Base-by-base conservation (phyloP, 2,329 filamentous ascomycete genomes). In the Phaeosphaeria sp. region DNA sequence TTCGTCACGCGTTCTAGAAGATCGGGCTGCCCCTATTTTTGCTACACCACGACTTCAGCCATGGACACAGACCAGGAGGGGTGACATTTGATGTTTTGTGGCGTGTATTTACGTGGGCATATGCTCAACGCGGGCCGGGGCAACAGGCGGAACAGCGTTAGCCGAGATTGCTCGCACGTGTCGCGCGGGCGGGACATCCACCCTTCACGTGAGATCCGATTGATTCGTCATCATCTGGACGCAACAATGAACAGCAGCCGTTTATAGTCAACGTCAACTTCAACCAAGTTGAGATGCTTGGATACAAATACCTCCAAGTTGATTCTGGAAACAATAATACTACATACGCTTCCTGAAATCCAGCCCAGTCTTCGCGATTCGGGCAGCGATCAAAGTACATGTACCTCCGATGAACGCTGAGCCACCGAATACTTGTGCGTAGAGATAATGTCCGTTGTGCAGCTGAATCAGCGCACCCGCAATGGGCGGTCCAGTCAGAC, bases 401-500 rank as follows among this genome's bases (percentile, higher is more conserved):
- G 41, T 25, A 3, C 51, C 44, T 20, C 18, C 51, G 7, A 54
- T 54, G 15, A 54, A 30, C 9, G 21, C 44, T 3, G 48, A 50
- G 7, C 43, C 51, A n/a, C 39, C 41, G 15, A 54, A 51, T 6
- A 56, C 13, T 21, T 50, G 47, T 17, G 62, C 62, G n/a, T 55
- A 54, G 39, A 66, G 23, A 48, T 63, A 69, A 41, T 30, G 55
- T 7, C 64, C 64, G 2, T 53, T 52, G 51, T 52, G 15, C n/a
- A 53, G 30, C 33, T 62, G 56, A 15, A 68, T 64, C 33, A 68
- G 18, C 22, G 64, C 64, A 17, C 66, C 66, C 0, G 58, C 67
- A 23, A 68, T 46, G 23, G 65, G 65, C 23, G 56, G 54, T 13
- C 67, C 67, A 9, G 58, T 63, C 54, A 69, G 44, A 17, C 50